A percentile compares a stretch with the other conserved stretches of the same genome.
Conservation (phyloP, 2,329 filamentous ascomycete species). For the Xylariales sp. region DNA sequence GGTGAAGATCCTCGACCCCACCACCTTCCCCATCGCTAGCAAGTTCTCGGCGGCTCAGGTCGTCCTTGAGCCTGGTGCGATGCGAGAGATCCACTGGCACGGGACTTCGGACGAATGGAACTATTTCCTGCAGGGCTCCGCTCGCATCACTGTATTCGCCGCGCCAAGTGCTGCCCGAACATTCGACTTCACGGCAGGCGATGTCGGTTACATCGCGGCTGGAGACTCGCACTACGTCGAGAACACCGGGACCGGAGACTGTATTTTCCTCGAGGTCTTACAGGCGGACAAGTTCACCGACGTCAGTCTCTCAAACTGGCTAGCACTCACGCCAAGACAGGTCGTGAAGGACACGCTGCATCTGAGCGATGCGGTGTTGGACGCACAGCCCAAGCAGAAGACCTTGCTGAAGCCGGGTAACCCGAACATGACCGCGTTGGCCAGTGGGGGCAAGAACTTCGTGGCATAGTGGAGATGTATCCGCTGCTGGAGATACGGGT, state of each 20-base stretch:
- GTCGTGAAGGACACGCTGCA: conserved; percentile 54
- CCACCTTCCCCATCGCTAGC: conserved; percentile 51
- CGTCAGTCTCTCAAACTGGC: conserved; percentile 53
- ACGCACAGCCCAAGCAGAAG: conserved; percentile 35
- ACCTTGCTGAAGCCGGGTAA: conserved; percentile 38
- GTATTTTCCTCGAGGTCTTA: conserved; percentile 57
- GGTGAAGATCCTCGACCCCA: conserved; percentile 55
- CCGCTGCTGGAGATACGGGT: no score
- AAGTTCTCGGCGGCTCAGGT: conserved; percentile 54
- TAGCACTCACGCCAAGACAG: conserved; percentile 52
- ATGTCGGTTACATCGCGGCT: conserved; percentile 55
- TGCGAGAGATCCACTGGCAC: conserved; percentile 64
- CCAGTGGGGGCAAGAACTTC: no score
- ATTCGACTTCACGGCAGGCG: conserved; percentile 55
- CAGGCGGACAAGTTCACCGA: conserved; percentile 48
- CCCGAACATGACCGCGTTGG: conserved; percentile 28
- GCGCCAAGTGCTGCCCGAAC: conserved; percentile 46
- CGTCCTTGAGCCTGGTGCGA: conserved; percentile 55
- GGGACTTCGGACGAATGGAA: conserved; percentile 54
- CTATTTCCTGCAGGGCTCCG: conserved; percentile 53
- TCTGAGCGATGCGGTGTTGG: conserved; percentile 31
- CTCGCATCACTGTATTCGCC: conserved; percentile 50
- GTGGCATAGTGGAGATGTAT: no score
- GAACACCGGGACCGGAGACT: conserved; percentile 53
- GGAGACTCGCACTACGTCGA: conserved; percentile 55